Conservation (phyloP, 129 eudicot species). For the Tagetes erecta region DNA sequence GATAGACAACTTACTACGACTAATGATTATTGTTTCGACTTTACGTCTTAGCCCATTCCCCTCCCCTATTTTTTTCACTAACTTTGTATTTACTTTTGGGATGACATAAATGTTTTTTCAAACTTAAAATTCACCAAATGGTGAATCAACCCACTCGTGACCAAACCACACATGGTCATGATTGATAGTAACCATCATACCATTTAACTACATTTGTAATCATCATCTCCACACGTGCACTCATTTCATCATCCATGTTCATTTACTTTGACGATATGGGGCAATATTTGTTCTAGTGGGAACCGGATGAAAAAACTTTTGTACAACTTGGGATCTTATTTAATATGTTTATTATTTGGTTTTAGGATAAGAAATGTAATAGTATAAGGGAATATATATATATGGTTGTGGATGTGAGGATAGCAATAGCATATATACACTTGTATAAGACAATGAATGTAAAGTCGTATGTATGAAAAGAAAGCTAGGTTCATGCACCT, state of each 20-base stretch:
- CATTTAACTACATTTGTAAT: slow-evolving; percentile 4
- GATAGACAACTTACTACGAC: too few relatives aligned
- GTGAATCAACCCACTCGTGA: slow-evolving; percentile 11
- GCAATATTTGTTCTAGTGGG: neutral
- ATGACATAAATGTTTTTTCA: neutral
- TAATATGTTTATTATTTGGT: neutral
- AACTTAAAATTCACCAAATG: neutral
- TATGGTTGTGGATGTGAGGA: too few relatives aligned
- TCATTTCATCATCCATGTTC: neutral
- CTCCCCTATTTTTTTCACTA: neutral
- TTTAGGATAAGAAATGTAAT: neutral
- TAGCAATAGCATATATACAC: too few relatives aligned
- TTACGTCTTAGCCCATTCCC: too few relatives aligned
- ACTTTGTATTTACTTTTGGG: slow-evolving; percentile 2
- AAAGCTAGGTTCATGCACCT: too few relatives aligned
- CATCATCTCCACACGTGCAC: slow-evolving; percentile 26
- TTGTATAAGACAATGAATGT: too few relatives aligned
- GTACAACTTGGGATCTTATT: neutral
- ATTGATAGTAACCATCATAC: slow-evolving; percentile 11
- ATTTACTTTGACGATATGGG: neutral
- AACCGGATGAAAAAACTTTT: too few relatives aligned
- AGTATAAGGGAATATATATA: too few relatives aligned
- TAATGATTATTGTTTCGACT: too few relatives aligned
- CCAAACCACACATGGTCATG: neutral
- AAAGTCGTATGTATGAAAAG: too few relatives aligned